Evolutionary conservation across 2,329 filamentous ascomycete genomes (phyloP).

Genomic region (Chaetomium strumarium): DNA sequence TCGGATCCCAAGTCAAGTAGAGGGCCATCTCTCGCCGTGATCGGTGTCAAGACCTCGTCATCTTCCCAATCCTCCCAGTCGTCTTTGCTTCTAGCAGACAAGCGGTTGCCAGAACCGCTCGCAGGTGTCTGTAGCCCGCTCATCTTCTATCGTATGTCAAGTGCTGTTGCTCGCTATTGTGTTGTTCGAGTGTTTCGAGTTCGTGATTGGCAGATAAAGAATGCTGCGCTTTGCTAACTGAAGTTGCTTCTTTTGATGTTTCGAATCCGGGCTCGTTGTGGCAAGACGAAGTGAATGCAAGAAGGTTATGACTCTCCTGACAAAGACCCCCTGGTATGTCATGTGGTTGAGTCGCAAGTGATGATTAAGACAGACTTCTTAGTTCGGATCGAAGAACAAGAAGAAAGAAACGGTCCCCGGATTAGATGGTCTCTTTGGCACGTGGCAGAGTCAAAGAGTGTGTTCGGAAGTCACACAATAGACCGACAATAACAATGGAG

Average conservation of each 20-base stretch:
- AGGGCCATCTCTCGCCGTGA: constrained; percentile 34
- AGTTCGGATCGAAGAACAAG: background rate
- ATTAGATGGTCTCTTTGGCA: constrained; percentile 5
- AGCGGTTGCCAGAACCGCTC: constrained; percentile 17
- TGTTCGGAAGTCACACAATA: background rate
- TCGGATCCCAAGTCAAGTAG: constrained; percentile 13
- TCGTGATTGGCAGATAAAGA: background rate
- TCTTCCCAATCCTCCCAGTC: constrained; percentile 53
- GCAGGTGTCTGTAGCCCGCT: constrained; percentile 22
- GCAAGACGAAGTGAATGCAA: background rate
- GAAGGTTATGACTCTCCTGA: constrained; percentile 1
- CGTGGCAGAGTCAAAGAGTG: background rate
- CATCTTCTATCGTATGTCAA: constrained; percentile 21
- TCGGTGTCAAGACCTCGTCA: constrained; percentile 38
- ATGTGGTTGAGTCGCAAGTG: background rate
- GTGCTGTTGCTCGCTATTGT: background rate
- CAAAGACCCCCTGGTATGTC: constrained; percentile 1
- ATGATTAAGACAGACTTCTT: background rate
- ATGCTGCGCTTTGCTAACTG: background rate
- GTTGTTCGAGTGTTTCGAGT: background rate
- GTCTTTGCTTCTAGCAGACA: constrained; percentile 28
- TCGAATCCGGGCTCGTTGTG: background rate
- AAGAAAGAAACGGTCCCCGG: constrained; percentile 1
- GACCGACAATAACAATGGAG: constrained; percentile 1
- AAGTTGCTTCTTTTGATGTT: no score